Base-by-base conservation (phyloP, 2,329 filamentous ascomycete genomes). In the Arachnomyces sp. region DNA sequence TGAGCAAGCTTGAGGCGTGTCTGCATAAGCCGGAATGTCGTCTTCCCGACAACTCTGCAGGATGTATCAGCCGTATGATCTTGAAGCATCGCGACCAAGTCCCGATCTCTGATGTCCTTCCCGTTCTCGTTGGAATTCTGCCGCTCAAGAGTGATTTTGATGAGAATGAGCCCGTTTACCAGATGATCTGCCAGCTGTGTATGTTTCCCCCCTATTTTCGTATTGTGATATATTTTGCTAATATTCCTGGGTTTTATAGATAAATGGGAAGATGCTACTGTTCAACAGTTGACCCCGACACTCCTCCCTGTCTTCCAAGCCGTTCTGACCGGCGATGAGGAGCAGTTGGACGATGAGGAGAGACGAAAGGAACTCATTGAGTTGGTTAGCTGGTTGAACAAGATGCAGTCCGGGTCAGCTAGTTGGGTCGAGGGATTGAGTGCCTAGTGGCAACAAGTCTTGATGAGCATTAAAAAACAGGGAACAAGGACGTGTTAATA, bases 71-170 rank as follows among this genome's bases (percentile, higher is more conserved):
- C 59, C 83, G 92, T 48, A 89, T 98, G 84, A 94, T 96, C 64
- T 77, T 86, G 60, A 84, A 84, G 55, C 82, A 94, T 65, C 82
- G 85, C n/a, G 80, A 90, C 52, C 78, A 77, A 51, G 81, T 93
- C 7, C 88, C 90, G 13, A 75, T 94, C 39, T 68, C 75, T 30
- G 81, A 95, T 44, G 86, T 94, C 14, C 76, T 98, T 1, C 89
- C 90, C 17, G 80, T 79, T 1, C 68, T 96, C 18, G 76, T 93
- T 42, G 76, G 77, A 45, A 75, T 89, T 18, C 76, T 96, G 29
- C 92, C 92, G 7, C 73, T 96, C 47, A 86, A 85, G 63, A 89
- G 95, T 60, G 92, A 96, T 63, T 96, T 78, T 54, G 88, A 95
- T 66, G 92, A 96, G 77, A 96, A 98, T 67, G 86, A 86, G 55